A percentile compares a stretch with the other conserved stretches of the same genome.
Evolutionary conservation across 2,329 filamentous ascomycete species (phyloP).

Genomic region (Neonectria sp.): DNA sequence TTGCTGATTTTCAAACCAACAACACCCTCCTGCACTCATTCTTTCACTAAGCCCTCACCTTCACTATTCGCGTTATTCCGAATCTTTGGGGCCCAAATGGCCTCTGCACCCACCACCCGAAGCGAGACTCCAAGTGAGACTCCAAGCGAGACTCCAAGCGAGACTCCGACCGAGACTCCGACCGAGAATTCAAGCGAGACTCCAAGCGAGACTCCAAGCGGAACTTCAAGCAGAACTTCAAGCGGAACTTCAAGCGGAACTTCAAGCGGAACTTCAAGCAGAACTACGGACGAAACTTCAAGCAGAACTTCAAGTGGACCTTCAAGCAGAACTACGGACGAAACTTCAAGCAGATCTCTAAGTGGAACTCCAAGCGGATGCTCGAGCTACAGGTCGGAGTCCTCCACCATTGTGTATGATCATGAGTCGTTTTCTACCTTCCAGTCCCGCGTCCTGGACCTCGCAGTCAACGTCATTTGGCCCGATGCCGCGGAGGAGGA

Average conservation of each 20-base stretch:
- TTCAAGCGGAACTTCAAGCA: too few species aligned
- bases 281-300: too few species aligned
- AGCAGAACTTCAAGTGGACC: too few species aligned
- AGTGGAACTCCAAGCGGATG: not conserved
- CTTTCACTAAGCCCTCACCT: not conserved
- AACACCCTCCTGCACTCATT: not conserved
- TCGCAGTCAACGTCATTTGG: not conserved
- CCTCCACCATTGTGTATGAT: not conserved
- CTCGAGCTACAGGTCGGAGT: not conserved
- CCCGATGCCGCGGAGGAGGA: not conserved
- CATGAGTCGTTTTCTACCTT: conserved; percentile 1
- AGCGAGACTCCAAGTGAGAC: too few species aligned
- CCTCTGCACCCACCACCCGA: not conserved
- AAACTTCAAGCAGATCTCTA: too few species aligned
- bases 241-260: too few species aligned
- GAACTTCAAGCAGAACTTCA: too few species aligned
- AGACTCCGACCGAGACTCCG: not conserved
- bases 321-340: too few species aligned
- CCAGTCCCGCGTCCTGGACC: not conserved
- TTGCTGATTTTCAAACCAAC: too few species aligned
- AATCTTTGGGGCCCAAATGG: not conserved
- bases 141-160: too few species aligned
- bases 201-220: not conserved
- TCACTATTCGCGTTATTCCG: not conserved
- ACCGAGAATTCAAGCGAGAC: not conserved